Evolutionary conservation across 106 monocot genomes (phyloP).

Genomic region (Narthecium ossifragum): DNA sequence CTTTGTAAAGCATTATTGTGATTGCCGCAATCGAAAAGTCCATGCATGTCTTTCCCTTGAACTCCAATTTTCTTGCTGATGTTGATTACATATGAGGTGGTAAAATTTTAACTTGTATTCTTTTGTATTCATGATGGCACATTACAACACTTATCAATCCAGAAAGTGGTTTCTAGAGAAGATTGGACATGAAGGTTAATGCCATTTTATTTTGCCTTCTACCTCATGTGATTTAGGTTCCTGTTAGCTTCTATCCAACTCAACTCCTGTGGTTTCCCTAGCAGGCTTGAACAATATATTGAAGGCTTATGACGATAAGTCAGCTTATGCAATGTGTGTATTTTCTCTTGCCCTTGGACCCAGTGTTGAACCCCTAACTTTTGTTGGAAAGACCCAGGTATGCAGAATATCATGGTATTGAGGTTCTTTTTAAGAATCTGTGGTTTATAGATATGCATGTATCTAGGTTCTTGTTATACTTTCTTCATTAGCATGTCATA

Average conservation of each 20-base stretch:
- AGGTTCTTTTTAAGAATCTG: background rate
- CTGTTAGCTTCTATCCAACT: background rate
- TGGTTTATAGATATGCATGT: no score
- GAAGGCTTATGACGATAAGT: slow-evolving; percentile 87
- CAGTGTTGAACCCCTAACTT: slow-evolving; percentile 58
- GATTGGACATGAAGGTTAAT: slow-evolving; percentile 91
- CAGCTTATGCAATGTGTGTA: slow-evolving; percentile 95
- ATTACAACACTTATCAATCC: slow-evolving; percentile 7
- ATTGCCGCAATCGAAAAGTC: background rate
- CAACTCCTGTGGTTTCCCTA: background rate
- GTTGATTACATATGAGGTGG: no score
- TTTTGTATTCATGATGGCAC: background rate
- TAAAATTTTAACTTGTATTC: background rate
- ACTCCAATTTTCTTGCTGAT: no score
- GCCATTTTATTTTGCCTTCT: background rate
- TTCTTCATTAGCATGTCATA: no score
- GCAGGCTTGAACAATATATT: slow-evolving; percentile 84
- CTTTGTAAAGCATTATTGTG: background rate
- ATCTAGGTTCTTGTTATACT: no score
- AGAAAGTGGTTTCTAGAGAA: slow-evolving; percentile 99
- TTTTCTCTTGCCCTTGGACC: slow-evolving; percentile 95
- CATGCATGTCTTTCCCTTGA: no score
- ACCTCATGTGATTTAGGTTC: background rate
- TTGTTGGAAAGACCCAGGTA: slow-evolving; percentile 88
- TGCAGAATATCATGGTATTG: background rate